Conservation (phyloP, 1,284 basidiomycete genomes). For the Cutaneotrichosporon daszewskae region DNA sequence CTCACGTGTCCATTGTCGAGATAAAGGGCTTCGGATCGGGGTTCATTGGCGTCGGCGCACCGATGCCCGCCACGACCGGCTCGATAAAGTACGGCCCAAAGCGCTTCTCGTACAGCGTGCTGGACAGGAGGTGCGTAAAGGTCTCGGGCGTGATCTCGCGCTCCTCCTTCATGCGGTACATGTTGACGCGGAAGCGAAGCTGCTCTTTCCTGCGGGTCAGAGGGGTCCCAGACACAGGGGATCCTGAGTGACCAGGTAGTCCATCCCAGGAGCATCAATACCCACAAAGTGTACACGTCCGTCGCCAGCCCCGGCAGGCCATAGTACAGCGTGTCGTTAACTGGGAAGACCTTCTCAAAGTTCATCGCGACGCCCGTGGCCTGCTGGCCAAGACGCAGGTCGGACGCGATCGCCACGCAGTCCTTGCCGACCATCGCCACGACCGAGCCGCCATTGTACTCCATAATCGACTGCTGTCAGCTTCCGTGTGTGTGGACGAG, state of each 20-base stretch:
- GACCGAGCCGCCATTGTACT: conserved; percentile 67
- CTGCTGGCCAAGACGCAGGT: conserved; percentile 85
- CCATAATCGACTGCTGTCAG: conserved; percentile 39
- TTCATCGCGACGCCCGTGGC: conserved; percentile 73
- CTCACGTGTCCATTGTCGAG: conserved; percentile 78
- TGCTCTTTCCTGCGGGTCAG: conserved; percentile 62
- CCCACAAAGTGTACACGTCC: conserved; percentile 86
- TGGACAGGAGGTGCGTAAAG: conserved; percentile 91
- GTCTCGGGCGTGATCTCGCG: conserved; percentile 94
- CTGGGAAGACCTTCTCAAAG: conserved; percentile 71
- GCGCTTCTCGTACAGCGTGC: conserved; percentile 93
- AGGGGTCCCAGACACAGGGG: not conserved
- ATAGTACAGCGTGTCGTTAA: conserved; percentile 87
- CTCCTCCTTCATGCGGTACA: conserved; percentile 99
- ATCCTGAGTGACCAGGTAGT: too few relatives aligned
- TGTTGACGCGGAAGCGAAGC: conserved; percentile 91
- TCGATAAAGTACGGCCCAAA: conserved; percentile 98
- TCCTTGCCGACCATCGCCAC: conserved; percentile 99
- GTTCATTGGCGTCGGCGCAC: conserved; percentile 55
- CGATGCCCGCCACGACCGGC: conserved; percentile 89
- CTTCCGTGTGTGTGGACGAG: not conserved
- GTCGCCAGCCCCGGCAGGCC: conserved; percentile 90
- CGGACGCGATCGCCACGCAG: conserved; percentile 97
- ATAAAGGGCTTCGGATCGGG: conserved; percentile 86
- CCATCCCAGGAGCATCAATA: conserved; percentile 1